Evolutionary conservation across 2,329 filamentous ascomycete species (phyloP).

Genomic region (Clonostachys rosea): DNA sequence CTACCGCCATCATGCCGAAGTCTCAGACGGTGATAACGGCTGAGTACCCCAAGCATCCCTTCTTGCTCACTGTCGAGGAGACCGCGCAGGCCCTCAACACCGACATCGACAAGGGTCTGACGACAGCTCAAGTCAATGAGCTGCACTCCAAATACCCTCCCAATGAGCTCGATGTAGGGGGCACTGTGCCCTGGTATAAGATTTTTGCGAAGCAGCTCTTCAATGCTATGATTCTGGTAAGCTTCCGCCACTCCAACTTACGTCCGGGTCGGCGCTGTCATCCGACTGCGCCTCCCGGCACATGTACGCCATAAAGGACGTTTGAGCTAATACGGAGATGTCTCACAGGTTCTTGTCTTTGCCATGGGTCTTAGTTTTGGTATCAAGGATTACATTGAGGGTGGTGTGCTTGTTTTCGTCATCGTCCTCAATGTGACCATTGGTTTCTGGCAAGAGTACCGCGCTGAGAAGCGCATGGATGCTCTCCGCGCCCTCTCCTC

Average conservation of each 20-base stretch:
- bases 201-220: slow-evolving; percentile 69
- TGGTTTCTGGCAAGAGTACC: slow-evolving; percentile 61
- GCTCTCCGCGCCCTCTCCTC: slow-evolving; percentile 56
- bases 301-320: not conserved
- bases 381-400: slow-evolving; percentile 64
- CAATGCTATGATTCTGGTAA: slow-evolving; percentile 72
- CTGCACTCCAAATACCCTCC: slow-evolving; percentile 56
- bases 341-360: slow-evolving; percentile 62
- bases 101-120: slow-evolving; percentile 63
- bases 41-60: slow-evolving; percentile 50
- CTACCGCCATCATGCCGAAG: too few species aligned
- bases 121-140: slow-evolving; percentile 51
- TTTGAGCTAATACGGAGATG: not conserved
- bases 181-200: slow-evolving; percentile 64
- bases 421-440: slow-evolving; percentile 67
- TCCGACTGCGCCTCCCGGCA: not conserved
- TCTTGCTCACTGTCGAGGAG: slow-evolving; percentile 55
- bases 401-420: slow-evolving; percentile 61
- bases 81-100: slow-evolving; percentile 59
- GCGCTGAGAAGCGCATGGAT: slow-evolving; percentile 64
- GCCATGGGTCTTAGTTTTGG: slow-evolving; percentile 70
- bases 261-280: not conserved
- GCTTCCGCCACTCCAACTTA: not conserved
- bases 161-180: slow-evolving; percentile 68
- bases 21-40: slow-evolving; percentile 18